Conservation (phyloP, 1,139 yeast genomes). For the Debaryomycetaceae sp. region DNA sequence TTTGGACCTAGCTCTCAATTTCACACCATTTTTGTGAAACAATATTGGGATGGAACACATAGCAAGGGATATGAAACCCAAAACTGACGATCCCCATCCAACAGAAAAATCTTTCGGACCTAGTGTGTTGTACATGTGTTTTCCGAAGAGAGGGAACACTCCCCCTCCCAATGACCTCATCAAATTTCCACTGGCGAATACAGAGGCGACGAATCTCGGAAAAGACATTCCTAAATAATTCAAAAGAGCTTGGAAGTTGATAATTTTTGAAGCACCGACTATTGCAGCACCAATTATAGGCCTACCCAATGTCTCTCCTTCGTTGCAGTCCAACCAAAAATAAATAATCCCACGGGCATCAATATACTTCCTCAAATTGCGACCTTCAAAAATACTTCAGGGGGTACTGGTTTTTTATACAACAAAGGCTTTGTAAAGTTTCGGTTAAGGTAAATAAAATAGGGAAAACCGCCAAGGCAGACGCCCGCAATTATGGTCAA, state of each 20-base stretch:
- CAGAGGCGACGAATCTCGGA: slow-evolving; percentile 30
- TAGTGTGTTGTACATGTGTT: slow-evolving; percentile 44
- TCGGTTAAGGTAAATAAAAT: slow-evolving; percentile 18
- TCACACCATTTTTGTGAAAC: slow-evolving; percentile 25
- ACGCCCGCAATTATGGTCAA: slow-evolving; percentile 19
- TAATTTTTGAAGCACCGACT: slow-evolving; percentile 35
- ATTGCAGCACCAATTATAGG: slow-evolving; percentile 41
- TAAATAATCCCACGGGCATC: slow-evolving; percentile 43
- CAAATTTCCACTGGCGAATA: slow-evolving; percentile 28
- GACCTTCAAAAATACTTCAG: slow-evolving; percentile 41
- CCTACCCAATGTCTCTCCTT: slow-evolving; percentile 40
- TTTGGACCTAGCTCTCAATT: slow-evolving; percentile 44
- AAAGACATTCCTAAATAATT: slow-evolving; percentile 27
- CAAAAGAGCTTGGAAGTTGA: slow-evolving; percentile 39
- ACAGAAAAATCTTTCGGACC: slow-evolving; percentile 33
- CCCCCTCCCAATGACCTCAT: slow-evolving; percentile 27
- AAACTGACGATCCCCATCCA: slow-evolving; percentile 64
- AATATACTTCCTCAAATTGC: slow-evolving; percentile 41
- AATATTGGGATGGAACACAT: slow-evolving; percentile 67
- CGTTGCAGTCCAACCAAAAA: slow-evolving; percentile 51
- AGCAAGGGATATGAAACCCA: slow-evolving; percentile 52
- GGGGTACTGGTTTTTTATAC: slow-evolving; percentile 21
- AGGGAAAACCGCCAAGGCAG: slow-evolving; percentile 9
- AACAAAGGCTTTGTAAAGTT: slow-evolving; percentile 23
- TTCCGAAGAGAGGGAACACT: slow-evolving; percentile 30